These are phyloP conservation scores for Castanea sativa DNA, from an alignment of 306 rosid species.

Conservation along the genomic window DNA sequence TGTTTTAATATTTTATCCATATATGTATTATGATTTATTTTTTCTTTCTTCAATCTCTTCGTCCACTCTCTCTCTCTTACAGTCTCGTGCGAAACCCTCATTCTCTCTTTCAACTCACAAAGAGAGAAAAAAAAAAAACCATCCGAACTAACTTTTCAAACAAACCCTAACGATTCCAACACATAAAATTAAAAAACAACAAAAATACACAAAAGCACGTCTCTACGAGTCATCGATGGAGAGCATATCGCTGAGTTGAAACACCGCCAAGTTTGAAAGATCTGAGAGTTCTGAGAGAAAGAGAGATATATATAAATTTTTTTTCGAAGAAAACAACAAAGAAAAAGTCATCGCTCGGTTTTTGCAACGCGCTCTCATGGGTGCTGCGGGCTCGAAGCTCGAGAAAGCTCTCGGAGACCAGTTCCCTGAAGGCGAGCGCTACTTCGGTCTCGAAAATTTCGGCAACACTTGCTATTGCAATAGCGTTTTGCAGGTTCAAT, in stretches of 20 bases:
- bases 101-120: slow-evolving; percentile 9
- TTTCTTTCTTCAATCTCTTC: slow-evolving; percentile 9
- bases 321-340: too few species aligned
- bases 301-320: too few species aligned
- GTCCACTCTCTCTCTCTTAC: slow-evolving; percentile 6
- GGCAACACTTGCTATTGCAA: slow-evolving; percentile 99
- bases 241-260: slow-evolving; percentile 38
- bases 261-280: slow-evolving; percentile 32
- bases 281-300: slow-evolving; percentile 36
- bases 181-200: background rate
- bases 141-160: slow-evolving; percentile 8
- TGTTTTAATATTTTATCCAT: background rate
- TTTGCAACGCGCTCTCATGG: slow-evolving; percentile 56
- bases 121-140: slow-evolving; percentile 12
- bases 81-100: slow-evolving; percentile 35
- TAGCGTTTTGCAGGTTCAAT: slow-evolving; percentile 91
- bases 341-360: slow-evolving; percentile 13
- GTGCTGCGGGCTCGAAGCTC: slow-evolving; percentile 98
- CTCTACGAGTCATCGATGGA: slow-evolving; percentile 18
- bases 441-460: slow-evolving; percentile 96
- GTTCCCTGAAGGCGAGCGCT: slow-evolving; percentile 98
- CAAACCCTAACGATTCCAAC: slow-evolving; percentile 41
- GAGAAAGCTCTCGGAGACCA: slow-evolving; percentile 99
- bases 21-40: background rate
- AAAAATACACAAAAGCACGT: background rate